Conservation (phyloP, 495 filamentous ascomycete species). For the Penicillium lagena region DNA sequence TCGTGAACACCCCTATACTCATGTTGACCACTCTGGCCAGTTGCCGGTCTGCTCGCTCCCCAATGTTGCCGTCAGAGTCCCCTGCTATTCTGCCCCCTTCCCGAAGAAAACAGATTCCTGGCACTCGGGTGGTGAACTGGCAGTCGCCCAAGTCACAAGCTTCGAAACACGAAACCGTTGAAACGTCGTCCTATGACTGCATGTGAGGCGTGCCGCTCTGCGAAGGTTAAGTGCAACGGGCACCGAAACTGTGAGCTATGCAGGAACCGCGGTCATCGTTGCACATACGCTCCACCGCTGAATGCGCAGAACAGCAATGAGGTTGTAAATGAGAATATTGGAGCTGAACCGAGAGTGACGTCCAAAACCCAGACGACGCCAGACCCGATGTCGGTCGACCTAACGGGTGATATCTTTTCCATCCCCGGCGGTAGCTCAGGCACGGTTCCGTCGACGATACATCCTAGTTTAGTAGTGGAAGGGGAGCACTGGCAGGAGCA, state of each 20-base stretch:
- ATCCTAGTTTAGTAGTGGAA: too few relatives aligned
- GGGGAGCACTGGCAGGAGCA: too few relatives aligned
- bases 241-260: slow-evolving; percentile 5
- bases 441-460: too few relatives aligned
- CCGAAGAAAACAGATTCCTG: slow-evolving; percentile 3
- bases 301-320: slow-evolving; percentile 1
- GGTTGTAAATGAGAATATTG: not conserved
- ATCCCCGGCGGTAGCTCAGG: not conserved
- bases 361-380: not conserved
- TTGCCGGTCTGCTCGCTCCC: too few relatives aligned
- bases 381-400: not conserved
- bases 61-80: too few relatives aligned
- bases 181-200: slow-evolving; percentile 8
- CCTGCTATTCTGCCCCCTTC: not conserved
- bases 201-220: slow-evolving; percentile 5
- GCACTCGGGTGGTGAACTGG: slow-evolving; percentile 1
- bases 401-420: not conserved
- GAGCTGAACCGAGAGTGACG: not conserved
- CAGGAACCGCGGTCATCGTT: not conserved
- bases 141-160: not conserved
- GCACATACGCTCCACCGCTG: not conserved
- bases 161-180: not conserved
- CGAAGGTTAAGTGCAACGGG: slow-evolving; percentile 7
- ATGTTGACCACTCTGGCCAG: too few relatives aligned
- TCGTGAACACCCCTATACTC: too few relatives aligned